Conservation (phyloP, 2,329 filamentous ascomycete species). For the Aspergillus alliaceus region DNA sequence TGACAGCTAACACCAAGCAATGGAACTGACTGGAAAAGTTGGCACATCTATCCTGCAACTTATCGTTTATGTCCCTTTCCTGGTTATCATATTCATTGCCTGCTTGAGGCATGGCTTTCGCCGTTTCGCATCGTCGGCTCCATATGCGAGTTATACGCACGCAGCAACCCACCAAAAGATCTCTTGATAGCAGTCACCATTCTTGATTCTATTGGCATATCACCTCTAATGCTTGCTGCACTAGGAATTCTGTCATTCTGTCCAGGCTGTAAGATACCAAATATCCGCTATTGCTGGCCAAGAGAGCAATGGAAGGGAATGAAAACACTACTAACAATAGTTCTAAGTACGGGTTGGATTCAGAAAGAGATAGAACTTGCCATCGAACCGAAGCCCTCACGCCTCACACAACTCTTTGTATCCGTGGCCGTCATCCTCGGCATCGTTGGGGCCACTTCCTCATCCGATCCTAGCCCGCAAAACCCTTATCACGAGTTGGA, state of each 20-base stretch:
- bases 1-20: neutral
- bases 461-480: neutral
- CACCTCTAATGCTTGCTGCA: neutral
- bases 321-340: neutral
- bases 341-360: neutral
- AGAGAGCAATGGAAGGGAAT: neutral
- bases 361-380: neutral
- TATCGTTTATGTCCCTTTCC: neutral
- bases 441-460: neutral
- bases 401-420: neutral
- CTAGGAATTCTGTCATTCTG: neutral
- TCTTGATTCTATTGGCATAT: neutral
- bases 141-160: neutral
- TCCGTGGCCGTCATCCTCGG: neutral
- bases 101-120: neutral
- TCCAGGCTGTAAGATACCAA: neutral
- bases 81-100: neutral
- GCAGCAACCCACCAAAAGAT: neutral
- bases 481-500: neutral
- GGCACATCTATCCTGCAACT: neutral
- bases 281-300: neutral
- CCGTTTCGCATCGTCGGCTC: neutral
- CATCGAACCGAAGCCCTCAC: neutral
- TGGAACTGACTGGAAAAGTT: neutral
- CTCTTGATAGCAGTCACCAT: neutral